phyloP scores from a whole-genome alignment of 2,329 filamentous ascomycete genomes.

The Rhynchosporium agropyri region DNA sequence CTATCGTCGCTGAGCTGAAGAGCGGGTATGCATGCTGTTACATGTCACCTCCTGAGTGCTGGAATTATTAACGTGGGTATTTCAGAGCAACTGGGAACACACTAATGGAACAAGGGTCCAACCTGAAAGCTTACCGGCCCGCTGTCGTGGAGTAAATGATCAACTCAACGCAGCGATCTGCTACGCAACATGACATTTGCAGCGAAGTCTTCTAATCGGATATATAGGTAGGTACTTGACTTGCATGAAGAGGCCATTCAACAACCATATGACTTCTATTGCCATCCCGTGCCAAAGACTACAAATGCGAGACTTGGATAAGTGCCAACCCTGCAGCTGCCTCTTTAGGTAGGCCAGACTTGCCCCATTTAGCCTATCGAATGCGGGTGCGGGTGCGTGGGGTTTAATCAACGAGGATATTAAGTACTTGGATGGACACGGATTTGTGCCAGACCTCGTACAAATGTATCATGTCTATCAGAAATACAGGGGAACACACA shows the following conservation, averaged over 20 bases:
- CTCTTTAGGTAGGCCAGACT: not conserved
- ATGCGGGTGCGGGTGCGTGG: constrained; percentile 1
- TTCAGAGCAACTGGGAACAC: not conserved
- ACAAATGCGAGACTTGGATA: not conserved
- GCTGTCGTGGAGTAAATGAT: not conserved
- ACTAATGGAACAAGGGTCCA: constrained; percentile 5
- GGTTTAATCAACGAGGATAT: no score
- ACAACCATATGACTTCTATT: no score
- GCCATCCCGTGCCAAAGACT: no score
- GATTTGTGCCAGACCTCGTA: not conserved
- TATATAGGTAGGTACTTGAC: no score
- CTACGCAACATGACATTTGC: not conserved
- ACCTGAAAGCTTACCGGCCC: not conserved
- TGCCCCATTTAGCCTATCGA: constrained; percentile 3
- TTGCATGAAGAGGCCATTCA: no score
- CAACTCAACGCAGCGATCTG: not conserved
- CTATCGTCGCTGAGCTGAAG: constrained; percentile 7
- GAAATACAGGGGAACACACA: no score
- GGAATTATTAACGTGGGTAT: not conserved
- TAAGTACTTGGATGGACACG: not conserved
- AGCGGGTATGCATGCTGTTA: constrained; percentile 5
- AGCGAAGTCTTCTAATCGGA: not conserved
- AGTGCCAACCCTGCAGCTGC: constrained; percentile 12
- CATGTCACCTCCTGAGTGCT: constrained; percentile 5
- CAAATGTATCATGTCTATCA: not conserved